phyloP scores from a whole-genome alignment of 2,329 filamentous ascomycete species.

The Colletotrichum scovillei region DNA sequence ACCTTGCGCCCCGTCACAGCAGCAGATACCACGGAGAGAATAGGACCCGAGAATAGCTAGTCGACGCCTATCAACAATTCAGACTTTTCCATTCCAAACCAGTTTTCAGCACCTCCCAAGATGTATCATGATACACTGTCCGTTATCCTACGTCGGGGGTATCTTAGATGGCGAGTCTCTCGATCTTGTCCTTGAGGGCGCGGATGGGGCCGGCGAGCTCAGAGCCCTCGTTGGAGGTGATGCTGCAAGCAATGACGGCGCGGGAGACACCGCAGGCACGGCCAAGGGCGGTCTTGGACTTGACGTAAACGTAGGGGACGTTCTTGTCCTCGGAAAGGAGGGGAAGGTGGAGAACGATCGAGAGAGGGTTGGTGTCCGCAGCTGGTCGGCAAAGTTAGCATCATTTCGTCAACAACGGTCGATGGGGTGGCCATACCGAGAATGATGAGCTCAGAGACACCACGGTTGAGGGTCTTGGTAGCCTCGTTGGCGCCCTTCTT shows the following conservation, averaged over 20 bases:
- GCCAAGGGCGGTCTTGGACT: constrained; percentile 84
- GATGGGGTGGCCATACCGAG: constrained; percentile 52
- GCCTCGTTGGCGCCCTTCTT: constrained; percentile 77
- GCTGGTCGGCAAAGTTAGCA: constrained; percentile 53
- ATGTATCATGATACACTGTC: constrained; percentile 4
- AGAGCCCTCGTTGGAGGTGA: constrained; percentile 92
- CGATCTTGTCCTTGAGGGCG: constrained; percentile 92
- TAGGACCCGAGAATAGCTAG: constrained; percentile 7
- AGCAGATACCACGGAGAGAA: background rate
- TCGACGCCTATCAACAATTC: constrained; percentile 28
- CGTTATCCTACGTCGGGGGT: constrained; percentile 17
- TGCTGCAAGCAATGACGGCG: constrained; percentile 86
- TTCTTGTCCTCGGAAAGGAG: constrained; percentile 88
- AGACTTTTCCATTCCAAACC: constrained; percentile 22
- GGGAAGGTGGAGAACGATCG: constrained; percentile 89
- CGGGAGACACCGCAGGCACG: constrained; percentile 90
- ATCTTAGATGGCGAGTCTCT: constrained; percentile 89
- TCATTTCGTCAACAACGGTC: background rate
- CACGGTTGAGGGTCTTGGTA: constrained; percentile 91
- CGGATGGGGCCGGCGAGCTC: constrained; percentile 91
- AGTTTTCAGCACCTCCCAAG: constrained; percentile 7
- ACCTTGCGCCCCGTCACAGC: background rate
- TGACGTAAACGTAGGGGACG: constrained; percentile 69
- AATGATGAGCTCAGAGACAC: constrained; percentile 89
- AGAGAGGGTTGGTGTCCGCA: constrained; percentile 87